Evolutionary conservation across 129 eudicot species (phyloP).

Genomic region (Dittrichia graveolens): DNA sequence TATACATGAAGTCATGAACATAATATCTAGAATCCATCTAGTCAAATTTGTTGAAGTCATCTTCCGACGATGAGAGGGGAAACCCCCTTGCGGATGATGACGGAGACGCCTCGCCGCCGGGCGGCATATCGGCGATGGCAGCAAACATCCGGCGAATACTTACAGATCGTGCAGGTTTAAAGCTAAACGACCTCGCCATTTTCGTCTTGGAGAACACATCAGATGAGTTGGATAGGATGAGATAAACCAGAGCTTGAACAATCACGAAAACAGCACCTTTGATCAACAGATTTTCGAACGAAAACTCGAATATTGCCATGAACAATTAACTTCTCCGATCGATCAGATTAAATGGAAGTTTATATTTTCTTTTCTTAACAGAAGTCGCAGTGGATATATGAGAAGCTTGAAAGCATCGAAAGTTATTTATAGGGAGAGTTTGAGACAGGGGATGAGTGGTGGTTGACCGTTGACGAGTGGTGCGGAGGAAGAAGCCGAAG

Average conservation of each 20-base stretch:
- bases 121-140: slow-evolving; percentile 50
- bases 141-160: slow-evolving; percentile 52
- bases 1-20: neutral
- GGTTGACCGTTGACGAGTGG: slow-evolving; percentile 23
- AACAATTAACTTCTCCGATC: neutral
- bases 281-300: slow-evolving; percentile 26
- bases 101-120: slow-evolving; percentile 43
- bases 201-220: slow-evolving; percentile 44
- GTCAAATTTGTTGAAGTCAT: slow-evolving; percentile 28
- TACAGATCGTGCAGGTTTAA: slow-evolving; percentile 42
- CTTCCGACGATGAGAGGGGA: slow-evolving; percentile 22
- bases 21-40: slow-evolving; percentile 17
- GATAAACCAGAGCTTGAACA: slow-evolving; percentile 56
- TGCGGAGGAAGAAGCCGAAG: slow-evolving; percentile 22
- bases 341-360: neutral
- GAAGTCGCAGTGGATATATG: neutral
- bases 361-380: no score
- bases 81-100: slow-evolving; percentile 34
- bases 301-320: slow-evolving; percentile 29
- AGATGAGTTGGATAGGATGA: slow-evolving; percentile 51
- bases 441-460: neutral
- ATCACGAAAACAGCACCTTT: slow-evolving; percentile 47
- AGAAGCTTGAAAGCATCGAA: neutral
- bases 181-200: slow-evolving; percentile 52
- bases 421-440: slow-evolving; percentile 22